Conservation (phyloP, 352 stramenopile genomes). For the Pythium brachiatum region DNA sequence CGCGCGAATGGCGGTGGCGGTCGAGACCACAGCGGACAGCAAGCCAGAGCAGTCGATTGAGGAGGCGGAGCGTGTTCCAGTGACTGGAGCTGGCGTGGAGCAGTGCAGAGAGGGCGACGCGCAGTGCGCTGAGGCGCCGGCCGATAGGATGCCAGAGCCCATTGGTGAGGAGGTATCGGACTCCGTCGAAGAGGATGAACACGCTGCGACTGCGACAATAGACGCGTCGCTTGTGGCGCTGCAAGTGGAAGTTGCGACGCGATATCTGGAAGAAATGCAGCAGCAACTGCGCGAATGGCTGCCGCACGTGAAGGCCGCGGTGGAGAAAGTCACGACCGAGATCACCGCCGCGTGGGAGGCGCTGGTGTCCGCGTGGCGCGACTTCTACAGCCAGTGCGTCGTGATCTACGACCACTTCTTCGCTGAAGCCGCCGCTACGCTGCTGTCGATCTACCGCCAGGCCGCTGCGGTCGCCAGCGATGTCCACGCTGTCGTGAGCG, state of each 20-base stretch:
- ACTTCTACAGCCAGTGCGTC: not conserved
- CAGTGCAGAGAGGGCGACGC: slow-evolving; percentile 10
- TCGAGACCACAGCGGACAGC: slow-evolving; percentile 15
- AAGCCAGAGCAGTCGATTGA: not conserved
- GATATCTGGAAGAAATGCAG: slow-evolving; percentile 20
- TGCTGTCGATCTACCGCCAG: slow-evolving; percentile 8
- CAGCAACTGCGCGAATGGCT: slow-evolving; percentile 19
- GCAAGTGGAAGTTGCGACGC: slow-evolving; percentile 1
- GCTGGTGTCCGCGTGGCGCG: slow-evolving; percentile 1
- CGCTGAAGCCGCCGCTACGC: slow-evolving; percentile 7
- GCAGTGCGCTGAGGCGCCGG: slow-evolving; percentile 14
- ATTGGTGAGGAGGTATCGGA: not conserved
- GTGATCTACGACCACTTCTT: slow-evolving; percentile 21
- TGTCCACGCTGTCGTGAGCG: slow-evolving; percentile 10
- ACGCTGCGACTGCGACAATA: not conserved
- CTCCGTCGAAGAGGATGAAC: slow-evolving; percentile 4
- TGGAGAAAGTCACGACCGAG: slow-evolving; percentile 3
- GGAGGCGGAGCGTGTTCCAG: not conserved
- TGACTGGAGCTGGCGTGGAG: slow-evolving; percentile 1
- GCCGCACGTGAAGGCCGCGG: slow-evolving; percentile 15
- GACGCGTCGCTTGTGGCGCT: not conserved
- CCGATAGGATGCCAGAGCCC: slow-evolving; percentile 1
- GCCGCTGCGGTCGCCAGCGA: slow-evolving; percentile 10
- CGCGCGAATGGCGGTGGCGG: slow-evolving; percentile 7
- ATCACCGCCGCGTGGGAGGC: slow-evolving; percentile 1